Percentiles rank a stretch among this genome's conserved stretches.
phyloP scores from a whole-genome alignment of 108 stramenopile species.

The Schizochytrium sp. region DNA sequence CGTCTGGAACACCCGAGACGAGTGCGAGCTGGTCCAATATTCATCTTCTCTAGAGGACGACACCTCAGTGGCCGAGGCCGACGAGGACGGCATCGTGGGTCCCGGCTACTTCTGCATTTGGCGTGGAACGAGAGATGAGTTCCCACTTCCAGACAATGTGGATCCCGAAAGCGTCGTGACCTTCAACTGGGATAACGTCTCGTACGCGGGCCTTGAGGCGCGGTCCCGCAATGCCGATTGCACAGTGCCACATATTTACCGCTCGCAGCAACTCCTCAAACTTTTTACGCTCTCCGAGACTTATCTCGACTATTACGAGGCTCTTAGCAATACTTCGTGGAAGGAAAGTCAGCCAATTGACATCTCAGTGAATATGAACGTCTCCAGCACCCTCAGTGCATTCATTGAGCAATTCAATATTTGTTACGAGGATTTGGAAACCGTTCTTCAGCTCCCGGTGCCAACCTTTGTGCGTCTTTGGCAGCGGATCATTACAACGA shows the following conservation, averaged over 20 bases:
- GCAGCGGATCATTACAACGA: neutral
- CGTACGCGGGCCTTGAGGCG: neutral
- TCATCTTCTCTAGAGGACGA: neutral
- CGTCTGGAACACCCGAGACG: neutral
- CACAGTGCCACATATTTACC: neutral
- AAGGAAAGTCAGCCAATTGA: neutral
- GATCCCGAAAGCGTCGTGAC: neutral
- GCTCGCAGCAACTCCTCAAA: neutral
- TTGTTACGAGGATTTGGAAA: neutral
- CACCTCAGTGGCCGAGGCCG: neutral
- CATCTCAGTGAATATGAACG: neutral
- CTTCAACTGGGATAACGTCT: neutral
- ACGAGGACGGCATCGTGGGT: neutral
- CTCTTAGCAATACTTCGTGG: neutral
- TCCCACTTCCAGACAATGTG: neutral
- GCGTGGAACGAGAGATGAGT: neutral
- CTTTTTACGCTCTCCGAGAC: neutral
- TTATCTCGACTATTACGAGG: neutral
- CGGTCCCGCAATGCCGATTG: neutral
- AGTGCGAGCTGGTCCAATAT: neutral
- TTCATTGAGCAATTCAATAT: conserved; percentile 9
- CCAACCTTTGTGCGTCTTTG: neutral
- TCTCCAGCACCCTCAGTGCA: neutral
- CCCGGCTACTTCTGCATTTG: neutral
- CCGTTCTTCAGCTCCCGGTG: neutral